Evolutionary conservation across 2,329 filamentous ascomycete species (phyloP), one percentile per base, ranked within the genome.

Genomic region (Grosmannia clavigera): DNA sequence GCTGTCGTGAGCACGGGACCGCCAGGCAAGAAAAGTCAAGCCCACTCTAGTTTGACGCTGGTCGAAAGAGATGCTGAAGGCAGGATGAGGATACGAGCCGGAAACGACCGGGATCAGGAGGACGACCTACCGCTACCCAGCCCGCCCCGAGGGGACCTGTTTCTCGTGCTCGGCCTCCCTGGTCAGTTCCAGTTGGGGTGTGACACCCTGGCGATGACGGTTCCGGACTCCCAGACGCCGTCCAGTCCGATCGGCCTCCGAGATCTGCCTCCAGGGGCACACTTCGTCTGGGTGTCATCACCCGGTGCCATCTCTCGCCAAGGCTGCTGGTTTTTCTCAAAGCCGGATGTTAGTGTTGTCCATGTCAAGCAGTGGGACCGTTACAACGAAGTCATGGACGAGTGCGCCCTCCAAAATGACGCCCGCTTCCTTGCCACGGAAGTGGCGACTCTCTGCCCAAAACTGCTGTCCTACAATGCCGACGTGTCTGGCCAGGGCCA

Each of bases 261-360:
- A 27, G 74, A 81, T 59, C 72, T 86, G 31, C 80, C 81, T 0
- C 67, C 73, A 0, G 83, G 83, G 0, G 68, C 78, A 16, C 83
- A 86, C 67, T 79, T 86, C 61, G 72, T 85, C 61, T 86, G 82
- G 81, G 76, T 79, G 33, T 74, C 81, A 2, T 74, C 80, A 27
- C 74, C 76, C 0, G 72, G 73, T 2, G 72, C 73, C 22, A 72
- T 75, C 22, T 79, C 80, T 2, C 76, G 83, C 3, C 79, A 74
- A 59, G 83, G 81, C 5, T 83, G 79, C 67, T 86, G 82, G 82
- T 73, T 85, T 59, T 68, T 76, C 52, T 74, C 74, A 0, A 69
- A 68, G 1, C 65, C 68, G 12, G 62, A 62, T 3, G 65, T 38
- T 1, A 40, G 72, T 16, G 68, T 67, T 5, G 71, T 77, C 25